Evolutionary conservation across 2,329 filamentous ascomycete genomes (phyloP).

Genomic region (Fusarium compactum): DNA sequence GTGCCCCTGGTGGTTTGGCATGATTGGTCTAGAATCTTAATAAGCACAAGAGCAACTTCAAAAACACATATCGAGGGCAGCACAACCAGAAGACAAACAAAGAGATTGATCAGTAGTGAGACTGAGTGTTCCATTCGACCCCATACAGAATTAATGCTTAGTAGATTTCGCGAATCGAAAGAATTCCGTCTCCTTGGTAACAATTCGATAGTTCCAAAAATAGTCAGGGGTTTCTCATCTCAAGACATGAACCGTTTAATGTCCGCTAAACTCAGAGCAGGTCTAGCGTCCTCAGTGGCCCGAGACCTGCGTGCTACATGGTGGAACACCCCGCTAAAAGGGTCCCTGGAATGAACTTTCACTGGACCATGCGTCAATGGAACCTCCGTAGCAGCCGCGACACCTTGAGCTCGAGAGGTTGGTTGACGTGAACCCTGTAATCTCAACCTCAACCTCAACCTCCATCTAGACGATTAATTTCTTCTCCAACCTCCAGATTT

Average conservation of each 20-base stretch:
- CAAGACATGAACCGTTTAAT: constrained; percentile 18
- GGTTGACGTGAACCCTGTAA: constrained; percentile 19
- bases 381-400: constrained; percentile 34
- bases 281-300: constrained; percentile 27
- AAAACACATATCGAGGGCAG: neutral
- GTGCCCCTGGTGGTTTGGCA: neutral
- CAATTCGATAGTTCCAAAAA: constrained; percentile 20
- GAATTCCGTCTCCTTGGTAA: constrained; percentile 17
- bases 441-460: constrained; percentile 2
- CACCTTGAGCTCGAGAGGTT: constrained; percentile 7
- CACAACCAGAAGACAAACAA: neutral
- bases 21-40: neutral
- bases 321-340: constrained; percentile 30
- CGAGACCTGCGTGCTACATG: constrained; percentile 24
- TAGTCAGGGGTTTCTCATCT: constrained; percentile 36
- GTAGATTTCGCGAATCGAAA: constrained; percentile 16
- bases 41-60: neutral
- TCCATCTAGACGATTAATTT: constrained; percentile 10
- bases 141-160: neutral
- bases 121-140: neutral
- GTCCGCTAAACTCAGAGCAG: constrained; percentile 20
- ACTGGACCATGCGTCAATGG: constrained; percentile 1
- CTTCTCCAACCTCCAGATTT: constrained; percentile 3
- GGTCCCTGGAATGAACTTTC: constrained; percentile 28
- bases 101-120: neutral